These are phyloP conservation scores for Pseudonitzschia pungens DNA, from an alignment of 108 stramenopile genomes.

Conservation along the genomic window DNA sequence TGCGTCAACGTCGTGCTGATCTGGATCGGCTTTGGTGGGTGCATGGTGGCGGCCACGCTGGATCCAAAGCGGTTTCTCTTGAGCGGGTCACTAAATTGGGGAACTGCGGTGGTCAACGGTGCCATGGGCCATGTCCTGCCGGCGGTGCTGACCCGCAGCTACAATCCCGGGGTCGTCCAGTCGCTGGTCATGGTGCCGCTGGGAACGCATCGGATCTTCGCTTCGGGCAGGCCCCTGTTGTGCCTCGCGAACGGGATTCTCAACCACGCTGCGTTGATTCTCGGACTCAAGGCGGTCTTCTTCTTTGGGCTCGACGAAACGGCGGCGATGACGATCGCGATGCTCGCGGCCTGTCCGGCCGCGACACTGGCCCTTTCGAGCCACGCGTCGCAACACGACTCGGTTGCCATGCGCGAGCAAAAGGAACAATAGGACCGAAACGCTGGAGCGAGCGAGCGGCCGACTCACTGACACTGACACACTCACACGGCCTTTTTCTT, in stretches of 20 bases:
- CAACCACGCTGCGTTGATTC: not conserved
- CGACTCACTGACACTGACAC: too few relatives aligned
- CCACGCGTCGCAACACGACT: not conserved
- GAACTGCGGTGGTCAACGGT: constrained; percentile 5
- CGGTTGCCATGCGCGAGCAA: not conserved
- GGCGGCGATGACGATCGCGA: not conserved
- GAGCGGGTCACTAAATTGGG: not conserved
- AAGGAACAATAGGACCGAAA: not conserved
- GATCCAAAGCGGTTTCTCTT: not conserved
- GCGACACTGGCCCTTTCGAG: not conserved
- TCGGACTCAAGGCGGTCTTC: not conserved
- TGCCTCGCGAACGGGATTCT: not conserved
- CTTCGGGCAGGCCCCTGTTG: not conserved
- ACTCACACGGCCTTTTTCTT: too few relatives aligned
- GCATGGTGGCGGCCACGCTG: not conserved
- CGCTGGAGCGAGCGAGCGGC: too few relatives aligned
- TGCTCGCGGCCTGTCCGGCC: not conserved
- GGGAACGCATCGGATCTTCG: not conserved
- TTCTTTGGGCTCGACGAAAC: not conserved
- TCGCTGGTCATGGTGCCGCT: constrained; percentile 1
- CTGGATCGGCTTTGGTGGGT: constrained; percentile 3
- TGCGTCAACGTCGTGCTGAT: not conserved
- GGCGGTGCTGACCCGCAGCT: not conserved
- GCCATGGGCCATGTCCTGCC: not conserved
- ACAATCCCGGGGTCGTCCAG: constrained; percentile 1